Evolutionary conservation across 306 rosid species (phyloP), one percentile per base, ranked within the genome.

Genomic region (Cyclanthera cordifolia): DNA sequence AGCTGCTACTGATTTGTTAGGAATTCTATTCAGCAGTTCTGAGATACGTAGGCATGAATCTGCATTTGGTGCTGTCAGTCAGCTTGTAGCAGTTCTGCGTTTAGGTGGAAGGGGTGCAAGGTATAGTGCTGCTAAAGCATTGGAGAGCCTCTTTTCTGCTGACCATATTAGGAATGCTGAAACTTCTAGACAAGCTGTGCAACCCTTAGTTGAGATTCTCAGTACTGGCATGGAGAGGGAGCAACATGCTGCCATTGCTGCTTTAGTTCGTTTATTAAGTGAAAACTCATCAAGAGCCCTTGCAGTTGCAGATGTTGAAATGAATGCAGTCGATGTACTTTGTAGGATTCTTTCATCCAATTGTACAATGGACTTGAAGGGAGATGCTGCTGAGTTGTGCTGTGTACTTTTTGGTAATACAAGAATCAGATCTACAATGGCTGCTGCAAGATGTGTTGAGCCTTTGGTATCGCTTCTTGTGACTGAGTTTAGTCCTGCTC

Each of bases 311-410:
- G 99, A 94, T 70, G 96, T 94, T 75, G 99, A 94, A 81, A 90
- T 90, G 95, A 94, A 94, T 80, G 99, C 99, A 72, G 95, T 94
- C 54, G 99, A 94, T 83, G 97, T 94, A 77, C 97, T 94, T 77
- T 94, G 94, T 79, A 85, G 86, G 86, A 88, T 94, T 76, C 95
- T 94, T 77, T 94, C 97, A 25, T 86, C 97, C 19, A 77, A 80
- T 79, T 88, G 96, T 80, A 86, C 99, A 3, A 83, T 82, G 85
- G 99, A 90, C 67, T 85, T 94, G 79, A 94, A 86, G 81, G 96
- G 95, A 63, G 99, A 90, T 74, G 99, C 99, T 37, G 97, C 99
- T 51, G 99, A 94, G 75, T 72, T 94, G 80, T 88, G 97, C 19
- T 82, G 95, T 71, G 99, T 87, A 75, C 96, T 90, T 64, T 94